Conservation (phyloP, 2,329 filamentous ascomycete genomes). For the Aspergillus caelatus region DNA sequence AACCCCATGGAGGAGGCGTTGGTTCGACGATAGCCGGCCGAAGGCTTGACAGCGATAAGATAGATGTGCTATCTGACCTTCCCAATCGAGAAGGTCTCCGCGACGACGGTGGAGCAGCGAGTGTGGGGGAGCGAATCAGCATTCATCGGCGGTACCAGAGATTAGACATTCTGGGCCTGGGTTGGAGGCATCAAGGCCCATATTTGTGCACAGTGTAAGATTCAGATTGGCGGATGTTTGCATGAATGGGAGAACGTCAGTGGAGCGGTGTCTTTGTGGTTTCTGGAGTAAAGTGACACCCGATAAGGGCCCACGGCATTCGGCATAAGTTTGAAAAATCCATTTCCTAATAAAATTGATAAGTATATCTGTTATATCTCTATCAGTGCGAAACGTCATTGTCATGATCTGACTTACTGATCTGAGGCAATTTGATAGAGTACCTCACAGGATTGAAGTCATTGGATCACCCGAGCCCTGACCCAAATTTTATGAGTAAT, state of each 20-base stretch:
- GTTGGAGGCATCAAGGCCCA: background rate
- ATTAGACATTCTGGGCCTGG: background rate
- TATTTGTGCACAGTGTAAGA: background rate
- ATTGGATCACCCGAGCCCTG: background rate
- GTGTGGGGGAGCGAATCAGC: conserved; percentile 9
- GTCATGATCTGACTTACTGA: background rate
- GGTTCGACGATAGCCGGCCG: background rate
- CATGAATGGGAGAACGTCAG: background rate
- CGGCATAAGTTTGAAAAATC: background rate
- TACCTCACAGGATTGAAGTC: background rate
- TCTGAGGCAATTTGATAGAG: background rate
- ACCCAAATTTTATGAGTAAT: background rate
- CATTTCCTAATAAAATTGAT: background rate
- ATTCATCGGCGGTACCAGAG: background rate
- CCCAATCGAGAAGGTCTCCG: conserved; percentile 32
- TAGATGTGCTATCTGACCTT: conserved; percentile 22
- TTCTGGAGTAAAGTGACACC: background rate
- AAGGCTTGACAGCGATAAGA: conserved; percentile 23
- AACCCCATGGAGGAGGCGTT: conserved; percentile 10
- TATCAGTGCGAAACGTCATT: background rate
- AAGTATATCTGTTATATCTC: background rate
- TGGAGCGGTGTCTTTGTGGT: background rate
- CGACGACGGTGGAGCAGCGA: conserved; percentile 23
- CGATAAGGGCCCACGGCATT: background rate
- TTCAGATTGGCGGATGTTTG: background rate